Evolutionary conservation across 371 early-diverging fungal species (phyloP), one percentile per base, ranked within the genome.

Genomic region (Circinella umbellata): DNA sequence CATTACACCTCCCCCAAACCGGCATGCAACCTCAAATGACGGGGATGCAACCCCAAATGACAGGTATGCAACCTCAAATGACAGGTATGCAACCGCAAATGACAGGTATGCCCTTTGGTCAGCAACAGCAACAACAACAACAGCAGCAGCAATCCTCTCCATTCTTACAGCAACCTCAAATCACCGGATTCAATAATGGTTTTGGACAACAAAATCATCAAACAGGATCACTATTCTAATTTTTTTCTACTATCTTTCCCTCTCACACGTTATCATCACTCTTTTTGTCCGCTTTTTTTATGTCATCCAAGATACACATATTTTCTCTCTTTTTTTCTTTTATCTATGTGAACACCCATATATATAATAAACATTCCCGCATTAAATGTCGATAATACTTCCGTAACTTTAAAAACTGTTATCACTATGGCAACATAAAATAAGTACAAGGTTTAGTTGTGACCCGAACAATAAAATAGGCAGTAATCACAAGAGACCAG

Each of bases 41-140:
- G 49, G 57, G 57, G 1, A 57, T 57, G 57, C 51, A 51, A 3
- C 51, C 51, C 7, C 57, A 68, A 62, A 37, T 63, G 55, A 46
- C 27, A 68, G 57, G 57, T 17, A 57, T 57, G 57, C n/a, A 42
- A 42, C 42, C 42, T 1, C 42, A 42, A 42, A 11, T 17, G 57
- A 57, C n/a, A n/a, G 57, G 57, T n/a, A 57, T 57, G 57, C 57
- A 57, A 27, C 57, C 57, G 0, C 57, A 68, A 62, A 37, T 63
- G 55, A 46, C 27, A 61, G 57, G 57, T 17, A 57, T 57, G 57
- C 27, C 57, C 7, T 57, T 57, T 57, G 57, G 57, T 57, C 27
- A 27, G 7, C 57, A 57, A 34, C 57, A 57, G 34, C 57, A 11
- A 8, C 57, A 57, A 34, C 57, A 18, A 27, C 57, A 57, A 27